phyloP scores from a whole-genome alignment of 345 rosid genomes.

The Schrenkiella parvula region DNA sequence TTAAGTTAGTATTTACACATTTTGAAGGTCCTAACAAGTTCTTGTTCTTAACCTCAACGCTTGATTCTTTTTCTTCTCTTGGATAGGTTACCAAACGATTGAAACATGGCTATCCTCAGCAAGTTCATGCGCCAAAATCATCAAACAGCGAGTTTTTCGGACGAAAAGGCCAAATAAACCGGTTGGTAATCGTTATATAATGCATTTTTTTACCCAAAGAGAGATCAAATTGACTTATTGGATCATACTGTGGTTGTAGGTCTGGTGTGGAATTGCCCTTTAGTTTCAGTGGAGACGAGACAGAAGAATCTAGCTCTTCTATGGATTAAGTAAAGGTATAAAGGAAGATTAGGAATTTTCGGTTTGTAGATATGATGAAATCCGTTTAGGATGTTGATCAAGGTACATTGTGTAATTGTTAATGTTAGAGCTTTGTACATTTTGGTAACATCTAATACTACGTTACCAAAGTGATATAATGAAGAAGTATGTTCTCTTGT shows the following conservation, averaged over 20 bases:
- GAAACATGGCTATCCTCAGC: conserved; percentile 38
- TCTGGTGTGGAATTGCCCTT: conserved; percentile 46
- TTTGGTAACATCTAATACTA: not conserved
- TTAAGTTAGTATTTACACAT: not conserved
- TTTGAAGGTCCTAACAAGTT: conserved; percentile 4
- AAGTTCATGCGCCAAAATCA: conserved; percentile 39
- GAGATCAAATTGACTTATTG: conserved; percentile 4
- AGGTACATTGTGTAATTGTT: conserved; percentile 1
- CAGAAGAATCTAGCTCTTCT: conserved; percentile 59
- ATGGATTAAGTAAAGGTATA: conserved; percentile 34
- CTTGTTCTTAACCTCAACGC: not conserved
- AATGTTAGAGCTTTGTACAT: conserved; percentile 16
- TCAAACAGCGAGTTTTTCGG: conserved; percentile 34
- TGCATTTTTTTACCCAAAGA: conserved; percentile 1
- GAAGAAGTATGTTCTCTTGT: not conserved
- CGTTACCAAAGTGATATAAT: not conserved
- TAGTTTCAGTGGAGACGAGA: conserved; percentile 70
- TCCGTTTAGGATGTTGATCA: conserved; percentile 23
- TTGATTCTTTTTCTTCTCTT: not conserved
- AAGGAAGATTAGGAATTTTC: conserved; percentile 4
- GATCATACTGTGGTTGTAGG: conserved; percentile 29
- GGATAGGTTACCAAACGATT: conserved; percentile 47
- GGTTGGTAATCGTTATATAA: conserved; percentile 42
- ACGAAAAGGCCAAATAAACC: conserved; percentile 37
- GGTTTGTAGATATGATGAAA: conserved; percentile 24